phyloP scores from a whole-genome alignment of 768 basidiomycete genomes.

The Strobilomyces confusus region DNA sequence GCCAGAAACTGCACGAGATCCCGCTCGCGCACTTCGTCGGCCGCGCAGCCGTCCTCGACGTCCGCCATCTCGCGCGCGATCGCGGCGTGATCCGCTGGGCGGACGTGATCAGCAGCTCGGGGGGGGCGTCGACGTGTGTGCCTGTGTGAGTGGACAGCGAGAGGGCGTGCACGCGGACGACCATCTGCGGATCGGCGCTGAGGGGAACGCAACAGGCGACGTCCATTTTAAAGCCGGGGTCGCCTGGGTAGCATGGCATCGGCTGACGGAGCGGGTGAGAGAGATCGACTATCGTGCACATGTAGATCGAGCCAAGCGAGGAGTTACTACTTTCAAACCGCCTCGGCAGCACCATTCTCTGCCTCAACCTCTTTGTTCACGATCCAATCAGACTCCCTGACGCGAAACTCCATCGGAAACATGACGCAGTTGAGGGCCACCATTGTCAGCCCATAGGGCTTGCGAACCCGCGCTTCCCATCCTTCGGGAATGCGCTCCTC shows the following conservation, averaged over 20 bases:
- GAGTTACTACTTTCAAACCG: not conserved
- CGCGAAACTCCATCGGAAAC: conserved; percentile 8
- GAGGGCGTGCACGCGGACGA: conserved; percentile 34
- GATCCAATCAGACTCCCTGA: conserved; percentile 17
- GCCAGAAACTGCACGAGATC: conserved; percentile 55
- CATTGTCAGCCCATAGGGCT: conserved; percentile 58
- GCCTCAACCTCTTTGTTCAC: not conserved
- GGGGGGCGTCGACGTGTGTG: conserved; percentile 78
- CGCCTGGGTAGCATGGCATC: conserved; percentile 28
- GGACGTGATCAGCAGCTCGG: conserved; percentile 17
- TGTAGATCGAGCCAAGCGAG: not conserved
- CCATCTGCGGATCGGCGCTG: conserved; percentile 2
- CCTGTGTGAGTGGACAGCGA: conserved; percentile 68
- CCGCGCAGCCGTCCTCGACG: conserved; percentile 52
- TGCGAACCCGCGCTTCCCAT: conserved; percentile 60
- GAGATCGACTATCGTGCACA: conserved; percentile 25
- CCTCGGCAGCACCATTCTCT: not conserved
- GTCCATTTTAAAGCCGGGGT: conserved; percentile 21
- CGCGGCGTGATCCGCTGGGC: conserved; percentile 56
- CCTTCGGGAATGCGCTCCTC: conserved; percentile 70
- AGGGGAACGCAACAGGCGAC: conserved; percentile 19
- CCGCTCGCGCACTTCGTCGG: conserved; percentile 51
- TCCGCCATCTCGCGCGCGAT: conserved; percentile 38
- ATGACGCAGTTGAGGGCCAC: conserved; percentile 43
- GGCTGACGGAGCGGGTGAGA: conserved; percentile 23